Evolutionary conservation across 2,329 filamentous ascomycete genomes (phyloP), one percentile per base, ranked within the genome.

Genomic region (Amauroascus niger): DNA sequence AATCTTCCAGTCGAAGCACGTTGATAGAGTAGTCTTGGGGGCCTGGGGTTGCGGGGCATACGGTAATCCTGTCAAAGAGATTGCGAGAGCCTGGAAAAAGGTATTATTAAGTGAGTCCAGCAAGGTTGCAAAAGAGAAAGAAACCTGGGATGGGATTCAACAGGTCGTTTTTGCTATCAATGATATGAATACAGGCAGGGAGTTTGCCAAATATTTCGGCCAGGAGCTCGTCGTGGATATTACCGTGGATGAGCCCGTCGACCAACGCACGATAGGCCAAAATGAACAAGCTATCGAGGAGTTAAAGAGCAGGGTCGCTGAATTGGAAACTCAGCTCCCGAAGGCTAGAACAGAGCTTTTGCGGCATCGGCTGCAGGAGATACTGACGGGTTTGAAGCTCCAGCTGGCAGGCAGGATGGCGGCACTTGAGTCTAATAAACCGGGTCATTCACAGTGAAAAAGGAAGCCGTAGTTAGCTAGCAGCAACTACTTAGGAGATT

Each of bases 31-130:
- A 11, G 43, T 55, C 20, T 22, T 55, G 33, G 53, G 53, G 5
- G 53, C 53, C 11, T 55, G 53, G 53, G 53, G 53, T 9, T 51
- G 53, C 40, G 53, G 48, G 20, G 53, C 53, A 20, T 55, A 55
- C 22, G 53, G 47, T 11, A 55, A 55, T 30, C 48, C 53, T 11
- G 39, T 55, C 7, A 30, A 37, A 28, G 48, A 55, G 40, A 51
- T 55, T 37, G 53, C 53, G 18, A 50, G 24, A 20, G 18, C 45
- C 4, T 55, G 53, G 53, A 51, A 20, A 20, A 55, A 51, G 24
- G 53, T 50, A 6, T 35, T 50, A 37, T 46, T 24, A 18, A 44
- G 26, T 28, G 35, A 22, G 11, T 20, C 24, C 20, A 28, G 20
- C 16, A 40, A 35, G 16, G 39, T 46, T 28, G 11, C 20, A n/a